Evolutionary conservation across 139 green algal species (phyloP), one percentile per base, ranked within the genome.

Genomic region (Limnomonas spitsbergensis): DNA sequence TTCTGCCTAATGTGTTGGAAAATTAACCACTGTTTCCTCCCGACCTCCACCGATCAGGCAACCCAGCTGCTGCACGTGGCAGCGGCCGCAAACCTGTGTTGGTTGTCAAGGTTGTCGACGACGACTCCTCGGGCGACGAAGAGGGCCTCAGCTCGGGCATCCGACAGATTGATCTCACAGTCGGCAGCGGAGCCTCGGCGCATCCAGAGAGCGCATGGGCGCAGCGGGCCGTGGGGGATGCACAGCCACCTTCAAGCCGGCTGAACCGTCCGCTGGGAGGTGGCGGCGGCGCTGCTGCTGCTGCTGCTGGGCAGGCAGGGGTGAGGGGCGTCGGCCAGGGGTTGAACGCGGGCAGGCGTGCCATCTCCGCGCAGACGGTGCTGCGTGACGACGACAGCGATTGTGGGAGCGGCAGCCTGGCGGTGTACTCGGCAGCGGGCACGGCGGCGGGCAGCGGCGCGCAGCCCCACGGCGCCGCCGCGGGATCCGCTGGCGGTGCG

Each of bases 331-430:
- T 3, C 42, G 29, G 40, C 42, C 26, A 38, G n/a, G 36, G 14
- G 20, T 40, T 35, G 40, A 34, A 54, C 26, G 35, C 9, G 66
- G 71, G 39, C 20, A 61, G 52, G 73, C 54, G 79, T 4, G 79
- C 79, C 20, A 9, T 79, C 14, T 83, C 79, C 1, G 79, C 79
- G 3, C 72, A 83, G 36, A 78, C 78, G 0, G 24, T 38, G 2
- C 38, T 52, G 1, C 38, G 78, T 20, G 4, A 76, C n/a, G 27
- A 47, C 7, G 9, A 56, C 26, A 7, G 34, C 35, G 34, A 37
- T 36, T 24, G 27, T 32, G 3, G 35, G 1, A 2, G 53, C 67
- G 27, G 38, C 77, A 40, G 27, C 77, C 40, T 27, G 20, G 14
- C 71, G 1, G 1, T 37, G n/a, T 38, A 2, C 37, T 34, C n/a